Percentiles rank a stretch among this genome's conserved stretches.
These are phyloP conservation scores for Rhododendron griersonianum DNA, from an alignment of 148 eudicot genomes.

Conservation along the genomic window DNA sequence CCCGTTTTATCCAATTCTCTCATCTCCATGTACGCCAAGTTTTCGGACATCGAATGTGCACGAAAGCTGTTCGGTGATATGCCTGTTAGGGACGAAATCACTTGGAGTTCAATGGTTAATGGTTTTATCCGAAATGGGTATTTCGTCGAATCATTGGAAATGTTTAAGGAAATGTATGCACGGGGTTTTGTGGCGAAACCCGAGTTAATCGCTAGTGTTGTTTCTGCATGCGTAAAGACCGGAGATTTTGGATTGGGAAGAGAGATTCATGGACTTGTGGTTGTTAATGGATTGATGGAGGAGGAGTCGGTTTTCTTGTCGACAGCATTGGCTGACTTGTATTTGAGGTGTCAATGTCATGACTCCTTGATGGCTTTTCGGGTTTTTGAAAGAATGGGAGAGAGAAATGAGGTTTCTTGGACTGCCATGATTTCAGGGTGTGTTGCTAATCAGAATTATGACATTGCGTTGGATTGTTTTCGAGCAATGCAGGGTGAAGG, in stretches of 20 bases:
- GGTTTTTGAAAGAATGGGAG: conserved; percentile 34
- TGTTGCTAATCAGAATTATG: conserved; percentile 21
- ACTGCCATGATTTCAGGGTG: conserved; percentile 48
- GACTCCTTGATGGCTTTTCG: conserved; percentile 29
- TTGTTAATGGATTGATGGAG: conserved; percentile 29
- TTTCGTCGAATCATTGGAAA: conserved; percentile 18
- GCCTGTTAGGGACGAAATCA: conserved; percentile 34
- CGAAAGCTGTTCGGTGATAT: conserved; percentile 40
- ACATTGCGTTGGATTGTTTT: conserved; percentile 35
- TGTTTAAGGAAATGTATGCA: conserved; percentile 38
- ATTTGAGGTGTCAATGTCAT: conserved; percentile 17
- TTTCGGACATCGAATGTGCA: conserved; percentile 20
- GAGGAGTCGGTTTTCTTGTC: conserved; percentile 28
- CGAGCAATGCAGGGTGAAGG: conserved; percentile 33
- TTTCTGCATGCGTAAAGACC: conserved; percentile 22
- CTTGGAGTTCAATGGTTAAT: conserved; percentile 49
- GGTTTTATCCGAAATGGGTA: conserved; percentile 38
- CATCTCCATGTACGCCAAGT: conserved; percentile 40
- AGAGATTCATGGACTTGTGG: conserved; percentile 38
- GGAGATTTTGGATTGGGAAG: conserved; percentile 27
- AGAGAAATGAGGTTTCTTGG: conserved; percentile 56
- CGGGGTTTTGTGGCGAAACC: conserved; percentile 37
- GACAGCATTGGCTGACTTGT: conserved; percentile 43
- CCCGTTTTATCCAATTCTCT: conserved; percentile 40
- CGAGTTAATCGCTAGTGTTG: conserved; percentile 38